These are phyloP conservation scores for Prunus salicina DNA, from an alignment of 306 rosid genomes.

Conservation along the genomic window DNA sequence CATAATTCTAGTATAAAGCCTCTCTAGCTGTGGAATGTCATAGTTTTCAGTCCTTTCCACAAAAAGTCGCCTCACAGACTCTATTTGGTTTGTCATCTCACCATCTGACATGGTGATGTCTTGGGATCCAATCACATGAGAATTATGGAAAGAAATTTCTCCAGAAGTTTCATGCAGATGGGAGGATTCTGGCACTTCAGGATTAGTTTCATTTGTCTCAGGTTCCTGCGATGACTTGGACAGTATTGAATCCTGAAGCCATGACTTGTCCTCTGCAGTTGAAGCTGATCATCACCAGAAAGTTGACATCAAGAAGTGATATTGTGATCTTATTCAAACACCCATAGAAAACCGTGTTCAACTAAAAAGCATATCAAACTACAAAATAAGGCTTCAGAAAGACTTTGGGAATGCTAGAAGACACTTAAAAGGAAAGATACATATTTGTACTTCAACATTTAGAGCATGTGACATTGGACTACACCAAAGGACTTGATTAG, in stretches of 20 bases:
- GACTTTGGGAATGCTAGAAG: neutral
- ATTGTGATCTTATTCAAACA: neutral
- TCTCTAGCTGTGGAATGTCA: conserved; percentile 81
- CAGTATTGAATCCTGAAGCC: conserved; percentile 34
- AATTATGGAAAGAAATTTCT: conserved; percentile 33
- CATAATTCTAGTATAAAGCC: conserved; percentile 83
- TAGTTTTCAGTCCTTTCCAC: conserved; percentile 55
- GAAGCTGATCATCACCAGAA: conserved; percentile 19
- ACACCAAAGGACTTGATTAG: neutral
- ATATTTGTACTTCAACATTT: no score
- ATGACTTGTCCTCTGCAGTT: conserved; percentile 55
- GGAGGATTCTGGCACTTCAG: conserved; percentile 39
- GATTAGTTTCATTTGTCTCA: conserved; percentile 32
- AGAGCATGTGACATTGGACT: neutral
- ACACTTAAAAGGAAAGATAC: no score
- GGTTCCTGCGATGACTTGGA: conserved; percentile 47
- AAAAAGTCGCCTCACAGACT: conserved; percentile 49
- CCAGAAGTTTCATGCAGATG: conserved; percentile 31
- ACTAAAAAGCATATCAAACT: neutral
- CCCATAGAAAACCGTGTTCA: neutral
- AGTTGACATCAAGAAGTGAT: neutral
- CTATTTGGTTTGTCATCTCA: conserved; percentile 51
- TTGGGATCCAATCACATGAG: conserved; percentile 30
- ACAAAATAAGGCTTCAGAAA: neutral
- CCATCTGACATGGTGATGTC: conserved; percentile 44